These are phyloP conservation scores for Orbilia oligospora DNA, from an alignment of 2,329 filamentous ascomycete species.

Conservation along the genomic window DNA sequence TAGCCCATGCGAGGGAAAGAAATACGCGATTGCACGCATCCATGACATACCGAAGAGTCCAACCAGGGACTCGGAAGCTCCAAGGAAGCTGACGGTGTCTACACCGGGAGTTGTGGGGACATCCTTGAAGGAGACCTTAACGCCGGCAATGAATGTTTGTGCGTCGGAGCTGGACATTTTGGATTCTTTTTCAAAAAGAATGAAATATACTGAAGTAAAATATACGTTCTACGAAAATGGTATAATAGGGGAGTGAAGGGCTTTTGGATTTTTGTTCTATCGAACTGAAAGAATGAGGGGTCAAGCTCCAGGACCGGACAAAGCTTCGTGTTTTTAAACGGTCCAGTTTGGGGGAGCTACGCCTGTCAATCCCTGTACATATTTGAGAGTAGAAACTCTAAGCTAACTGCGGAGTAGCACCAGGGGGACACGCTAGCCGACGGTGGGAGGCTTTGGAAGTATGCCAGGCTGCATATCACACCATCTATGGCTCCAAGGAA, in stretches of 20 bases:
- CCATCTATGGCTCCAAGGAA: not conserved
- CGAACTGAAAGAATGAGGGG: not conserved
- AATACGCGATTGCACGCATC: not conserved
- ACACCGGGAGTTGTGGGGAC: slow-evolving; percentile 75
- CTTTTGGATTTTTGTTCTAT: not conserved
- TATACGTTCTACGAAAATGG: not conserved
- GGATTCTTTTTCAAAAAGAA: slow-evolving; percentile 5
- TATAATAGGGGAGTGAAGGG: not conserved
- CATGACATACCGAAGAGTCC: slow-evolving; percentile 81
- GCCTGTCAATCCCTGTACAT: not conserved
- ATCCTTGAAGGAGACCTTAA: slow-evolving; percentile 73
- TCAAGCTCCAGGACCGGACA: not conserved
- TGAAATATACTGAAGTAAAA: not conserved
- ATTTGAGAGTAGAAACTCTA: slow-evolving; percentile 7
- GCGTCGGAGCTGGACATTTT: not conserved
- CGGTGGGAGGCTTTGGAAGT: not conserved
- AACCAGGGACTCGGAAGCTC: slow-evolving; percentile 87
- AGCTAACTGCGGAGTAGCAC: slow-evolving; percentile 3
- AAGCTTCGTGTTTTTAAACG: not conserved
- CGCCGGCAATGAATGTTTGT: slow-evolving; percentile 83
- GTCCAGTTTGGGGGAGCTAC: not conserved
- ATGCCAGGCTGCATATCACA: not conserved
- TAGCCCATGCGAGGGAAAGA: too few species aligned
- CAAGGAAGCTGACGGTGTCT: slow-evolving; percentile 78
- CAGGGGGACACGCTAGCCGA: not conserved